Evolutionary conservation across 2,329 filamentous ascomycete genomes (phyloP).

Genomic region (Diaporthe amygdali): DNA sequence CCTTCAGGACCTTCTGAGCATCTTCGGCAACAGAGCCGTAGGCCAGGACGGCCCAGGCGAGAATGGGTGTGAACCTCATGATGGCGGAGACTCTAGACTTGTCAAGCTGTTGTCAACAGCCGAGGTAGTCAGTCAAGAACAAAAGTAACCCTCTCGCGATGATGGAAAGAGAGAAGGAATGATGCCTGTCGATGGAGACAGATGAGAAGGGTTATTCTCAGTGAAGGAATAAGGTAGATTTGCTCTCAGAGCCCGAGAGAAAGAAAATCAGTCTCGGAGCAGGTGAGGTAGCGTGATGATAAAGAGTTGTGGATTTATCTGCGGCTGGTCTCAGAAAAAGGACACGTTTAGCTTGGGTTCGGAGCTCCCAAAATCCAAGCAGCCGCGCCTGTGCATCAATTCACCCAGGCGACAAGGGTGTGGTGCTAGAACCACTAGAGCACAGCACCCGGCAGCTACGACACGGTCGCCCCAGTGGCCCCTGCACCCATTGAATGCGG

Average conservation of each 20-base stretch:
- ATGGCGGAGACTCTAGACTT: constrained; percentile 38
- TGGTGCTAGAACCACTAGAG: not conserved
- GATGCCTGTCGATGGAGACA: constrained; percentile 29
- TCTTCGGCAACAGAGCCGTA: constrained; percentile 74
- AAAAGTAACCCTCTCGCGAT: constrained; percentile 12
- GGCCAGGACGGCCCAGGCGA: constrained; percentile 76
- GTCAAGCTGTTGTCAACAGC: constrained; percentile 15
- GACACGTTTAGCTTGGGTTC: constrained; percentile 23
- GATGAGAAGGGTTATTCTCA: constrained; percentile 33
- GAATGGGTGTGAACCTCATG: constrained; percentile 85
- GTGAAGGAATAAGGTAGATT: constrained; percentile 33
- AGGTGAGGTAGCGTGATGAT: not conserved
- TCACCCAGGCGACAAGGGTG: constrained; percentile 17
- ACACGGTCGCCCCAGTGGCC: constrained; percentile 16
- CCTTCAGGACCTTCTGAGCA: constrained; percentile 59
- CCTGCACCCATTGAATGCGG: constrained; percentile 19
- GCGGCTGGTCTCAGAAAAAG: constrained; percentile 15
- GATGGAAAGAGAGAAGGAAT: not conserved
- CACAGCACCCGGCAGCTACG: constrained; percentile 7
- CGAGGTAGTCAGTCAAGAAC: constrained; percentile 12
- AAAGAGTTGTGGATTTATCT: constrained; percentile 24
- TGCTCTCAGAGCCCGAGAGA: constrained; percentile 45
- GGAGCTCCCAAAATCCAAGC: constrained; percentile 23
- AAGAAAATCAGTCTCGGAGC: constrained; percentile 26
- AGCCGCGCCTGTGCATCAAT: constrained; percentile 10